These are phyloP conservation scores for Forsythia viridissima DNA, from an alignment of 257 asterid species.

Conservation along the genomic window DNA sequence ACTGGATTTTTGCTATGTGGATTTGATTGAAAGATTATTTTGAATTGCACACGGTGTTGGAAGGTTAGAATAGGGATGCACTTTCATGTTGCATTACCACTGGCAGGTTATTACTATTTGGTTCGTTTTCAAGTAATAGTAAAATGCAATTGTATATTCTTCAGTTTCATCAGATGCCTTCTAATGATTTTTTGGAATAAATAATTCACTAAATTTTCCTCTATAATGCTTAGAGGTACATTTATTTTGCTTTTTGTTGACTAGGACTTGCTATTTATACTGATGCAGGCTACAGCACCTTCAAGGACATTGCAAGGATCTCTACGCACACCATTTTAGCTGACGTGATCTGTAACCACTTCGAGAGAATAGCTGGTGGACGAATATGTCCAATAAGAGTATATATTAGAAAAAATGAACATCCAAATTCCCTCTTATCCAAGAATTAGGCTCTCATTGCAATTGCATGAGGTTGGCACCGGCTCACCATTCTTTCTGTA, in stretches of 20 bases:
- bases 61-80: not conserved
- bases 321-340: slow-evolving; percentile 67
- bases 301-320: slow-evolving; percentile 61
- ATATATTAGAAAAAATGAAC: slow-evolving; percentile 30
- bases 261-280: slow-evolving; percentile 6
- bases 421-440: slow-evolving; percentile 19
- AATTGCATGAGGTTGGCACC: not conserved
- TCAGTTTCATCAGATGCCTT: not conserved
- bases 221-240: not conserved
- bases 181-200: not conserved
- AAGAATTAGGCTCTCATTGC: slow-evolving; percentile 23
- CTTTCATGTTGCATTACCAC: not conserved
- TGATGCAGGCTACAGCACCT: slow-evolving; percentile 52
- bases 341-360: slow-evolving; percentile 37
- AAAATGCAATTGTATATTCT: not conserved
- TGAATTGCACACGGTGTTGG: not conserved
- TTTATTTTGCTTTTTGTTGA: not conserved
- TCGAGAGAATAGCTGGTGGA: slow-evolving; percentile 25
- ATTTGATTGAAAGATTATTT: slow-evolving; percentile 1
- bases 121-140: not conserved
- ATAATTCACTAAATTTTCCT: not conserved
- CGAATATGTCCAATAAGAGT: slow-evolving; percentile 21
- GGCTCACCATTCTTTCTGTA: not conserved
- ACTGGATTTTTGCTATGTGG: not conserved
- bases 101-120: not conserved